A percentile compares a stretch with the other conserved stretches of the same genome.
These are phyloP conservation scores for Blastocystis sp. DNA, from an alignment of 352 stramenopile species.

Conservation along the genomic window DNA sequence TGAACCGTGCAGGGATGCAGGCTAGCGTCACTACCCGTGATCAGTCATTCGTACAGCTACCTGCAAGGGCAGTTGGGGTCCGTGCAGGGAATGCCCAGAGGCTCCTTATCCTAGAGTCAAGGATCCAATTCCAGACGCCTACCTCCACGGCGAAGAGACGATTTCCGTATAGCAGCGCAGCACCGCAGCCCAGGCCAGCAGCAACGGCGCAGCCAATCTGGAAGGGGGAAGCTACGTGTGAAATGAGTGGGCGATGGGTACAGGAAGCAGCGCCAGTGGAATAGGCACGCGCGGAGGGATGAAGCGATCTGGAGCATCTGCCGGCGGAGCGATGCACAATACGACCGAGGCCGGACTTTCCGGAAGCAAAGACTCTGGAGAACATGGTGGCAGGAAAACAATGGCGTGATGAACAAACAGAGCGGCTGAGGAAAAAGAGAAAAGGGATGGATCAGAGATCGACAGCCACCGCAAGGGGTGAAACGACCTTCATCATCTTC, in stretches of 20 bases:
- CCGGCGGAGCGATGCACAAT: not conserved
- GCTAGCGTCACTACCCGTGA: slow-evolving; percentile 19
- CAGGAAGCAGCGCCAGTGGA: slow-evolving; percentile 8
- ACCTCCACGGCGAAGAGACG: slow-evolving; percentile 48
- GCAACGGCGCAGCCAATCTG: slow-evolving; percentile 56
- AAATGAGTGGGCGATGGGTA: not conserved
- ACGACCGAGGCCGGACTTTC: not conserved
- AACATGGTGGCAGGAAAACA: slow-evolving; percentile 16
- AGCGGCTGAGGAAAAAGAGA: not conserved
- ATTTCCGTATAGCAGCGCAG: slow-evolving; percentile 47
- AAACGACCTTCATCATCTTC: slow-evolving; percentile 48
- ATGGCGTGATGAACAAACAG: not conserved
- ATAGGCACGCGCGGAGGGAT: slow-evolving; percentile 39
- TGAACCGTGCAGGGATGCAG: slow-evolving; percentile 82
- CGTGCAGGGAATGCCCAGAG: slow-evolving; percentile 12
- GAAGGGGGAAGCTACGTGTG: slow-evolving; percentile 44
- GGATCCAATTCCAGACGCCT: not conserved
- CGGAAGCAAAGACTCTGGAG: slow-evolving; percentile 29
- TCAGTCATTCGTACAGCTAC: not conserved
- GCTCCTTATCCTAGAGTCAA: slow-evolving; percentile 30
- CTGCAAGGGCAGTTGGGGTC: slow-evolving; percentile 46
- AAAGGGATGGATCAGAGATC: slow-evolving; percentile 55
- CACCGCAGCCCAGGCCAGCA: slow-evolving; percentile 42
- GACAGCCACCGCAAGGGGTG: slow-evolving; percentile 36
- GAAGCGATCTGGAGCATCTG: not conserved